Evolutionary conservation across 2,329 filamentous ascomycete genomes (phyloP), one percentile per base, ranked within the genome.

Genomic region (Penicillium brasilianum): DNA sequence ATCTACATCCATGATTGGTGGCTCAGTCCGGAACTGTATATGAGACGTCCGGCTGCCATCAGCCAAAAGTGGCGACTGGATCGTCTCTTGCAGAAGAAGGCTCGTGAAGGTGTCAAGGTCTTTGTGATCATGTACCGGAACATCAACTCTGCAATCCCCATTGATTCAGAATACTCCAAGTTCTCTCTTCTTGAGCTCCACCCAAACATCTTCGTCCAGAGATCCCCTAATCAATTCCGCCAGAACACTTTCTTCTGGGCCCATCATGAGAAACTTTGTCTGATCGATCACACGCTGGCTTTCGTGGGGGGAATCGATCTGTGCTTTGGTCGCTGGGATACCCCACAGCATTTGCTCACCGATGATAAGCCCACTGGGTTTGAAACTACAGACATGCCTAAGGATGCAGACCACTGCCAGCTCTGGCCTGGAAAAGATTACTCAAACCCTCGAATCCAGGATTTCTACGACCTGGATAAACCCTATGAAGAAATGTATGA

Each of bases 1-100:
- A 94, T 99, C 69, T 98, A 98, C 77, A 98, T 99, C 64, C 95
- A 99, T 75, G 95, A 98, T 77, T 99, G 95, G 95, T 99, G 95
- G 95, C 81, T 99, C 43, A 97, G 92, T 69, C 95, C 95, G 0
- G 94, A 99, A 77, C 81, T 99, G 48, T 99, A 99, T 80, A 89
- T 98, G 88, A 87, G 95, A 62, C 87, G 95, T 60, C 95, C 95
- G 56, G 91, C 95, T 25, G 93, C 92, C 49, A 97, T 98, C 78
- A 97, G 93, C 73, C 94, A 98, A 76, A 97, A 97, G 78, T 99
- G 95, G 95, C 88, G 95, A 56, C 85, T 99, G 8, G 95, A 99
- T 77, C 86, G 95, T 71, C 83, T 99, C 11, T 83, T 99, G n/a
- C 92, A 97, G 76, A 88, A 89, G 67, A 99, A 98, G 76, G 95